Evolutionary conservation across 2,329 filamentous ascomycete species (phyloP).

Genomic region (Stenocarpella maydis): DNA sequence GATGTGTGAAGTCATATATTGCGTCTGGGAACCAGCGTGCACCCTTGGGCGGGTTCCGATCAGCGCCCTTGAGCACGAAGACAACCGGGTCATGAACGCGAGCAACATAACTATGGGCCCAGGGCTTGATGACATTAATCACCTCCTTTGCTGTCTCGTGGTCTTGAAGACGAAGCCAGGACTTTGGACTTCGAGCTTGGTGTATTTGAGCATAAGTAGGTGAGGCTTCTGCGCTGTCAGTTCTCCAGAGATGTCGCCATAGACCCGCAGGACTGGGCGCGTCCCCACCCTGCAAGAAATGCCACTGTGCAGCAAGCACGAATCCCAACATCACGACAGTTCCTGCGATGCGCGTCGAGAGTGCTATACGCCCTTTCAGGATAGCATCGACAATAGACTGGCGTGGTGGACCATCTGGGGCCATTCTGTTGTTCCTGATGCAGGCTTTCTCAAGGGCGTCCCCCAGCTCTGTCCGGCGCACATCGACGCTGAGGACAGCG

Average conservation of each 20-base stretch:
- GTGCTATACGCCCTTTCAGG: conserved; percentile 69
- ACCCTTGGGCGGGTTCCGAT: conserved; percentile 65
- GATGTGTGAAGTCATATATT: conserved; percentile 72
- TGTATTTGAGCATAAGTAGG: conserved; percentile 68
- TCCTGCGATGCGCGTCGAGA: conserved; percentile 78
- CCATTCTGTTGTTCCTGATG: conserved; percentile 48
- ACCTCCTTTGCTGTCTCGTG: conserved; percentile 81
- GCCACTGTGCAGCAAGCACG: conserved; percentile 77
- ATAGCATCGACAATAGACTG: conserved; percentile 69
- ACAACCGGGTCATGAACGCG: conserved; percentile 78
- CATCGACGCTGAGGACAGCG: conserved; percentile 80
- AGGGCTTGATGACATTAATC: conserved; percentile 78
- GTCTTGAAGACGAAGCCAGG: conserved; percentile 81
- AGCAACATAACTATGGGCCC: conserved; percentile 75
- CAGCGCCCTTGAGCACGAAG: conserved; percentile 74
- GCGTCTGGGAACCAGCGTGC: conserved; percentile 62
- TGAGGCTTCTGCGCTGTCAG: conserved; percentile 40
- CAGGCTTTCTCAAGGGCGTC: conserved; percentile 72
- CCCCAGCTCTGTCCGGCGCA: conserved; percentile 77
- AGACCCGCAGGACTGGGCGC: conserved; percentile 18
- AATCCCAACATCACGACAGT: conserved; percentile 77
- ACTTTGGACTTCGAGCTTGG: conserved; percentile 77
- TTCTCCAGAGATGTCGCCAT: conserved; percentile 44
- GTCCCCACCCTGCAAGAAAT: conserved; percentile 68
- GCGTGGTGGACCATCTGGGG: conserved; percentile 41